Evolutionary conservation across 1,139 yeast species (phyloP), one percentile per base, ranked within the genome.

Genomic region (Candida sp.): DNA sequence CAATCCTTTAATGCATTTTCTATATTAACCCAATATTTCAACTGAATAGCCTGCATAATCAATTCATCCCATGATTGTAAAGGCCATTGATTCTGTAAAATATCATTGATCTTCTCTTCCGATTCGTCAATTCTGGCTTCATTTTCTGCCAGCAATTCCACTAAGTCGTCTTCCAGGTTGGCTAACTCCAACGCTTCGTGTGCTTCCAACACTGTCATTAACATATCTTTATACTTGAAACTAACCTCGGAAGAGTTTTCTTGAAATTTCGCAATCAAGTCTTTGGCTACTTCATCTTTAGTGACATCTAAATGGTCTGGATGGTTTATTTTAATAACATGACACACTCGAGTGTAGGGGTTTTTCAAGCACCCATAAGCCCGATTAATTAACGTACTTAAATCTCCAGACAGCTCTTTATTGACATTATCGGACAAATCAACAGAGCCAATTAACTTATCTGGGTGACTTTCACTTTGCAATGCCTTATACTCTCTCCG

Each of bases 1-100:
- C 93, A 85, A 42, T 87, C 91, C 52, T 79, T 80, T 38, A 90
- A 77, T 4, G 88, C 91, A 40, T 76, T 77, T 41, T 80, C 81
- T 36, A 91, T 81, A 57, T 87, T 90, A 40, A 75, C 77, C 96
- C 97, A 91, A 59, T 90, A 93, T 58, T 87, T 87, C 49, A 93
- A 66, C 50, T 79, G 77, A 25, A 89, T 79, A 1, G 95, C 85
- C 47, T 82, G 82, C 47, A 77, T 64, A 46, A 85, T 79, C 22
- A 95, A 84, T 1, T 60, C 57, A 21, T 79, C 77, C 73, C 83
- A 77, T 43, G 81, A 70, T 4, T 45, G 39, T 2, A 61, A 47
- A 21, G 76, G 80, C 43, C 43, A 41, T 5, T 32, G 19, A 2
- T 74, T 57, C 9, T 54, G 45, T 23, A 72, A 47, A n/a, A 67